These are phyloP conservation scores for Bocquillonia castaneifolia DNA, from an alignment of 441 rosid genomes.

Conservation along the genomic window DNA sequence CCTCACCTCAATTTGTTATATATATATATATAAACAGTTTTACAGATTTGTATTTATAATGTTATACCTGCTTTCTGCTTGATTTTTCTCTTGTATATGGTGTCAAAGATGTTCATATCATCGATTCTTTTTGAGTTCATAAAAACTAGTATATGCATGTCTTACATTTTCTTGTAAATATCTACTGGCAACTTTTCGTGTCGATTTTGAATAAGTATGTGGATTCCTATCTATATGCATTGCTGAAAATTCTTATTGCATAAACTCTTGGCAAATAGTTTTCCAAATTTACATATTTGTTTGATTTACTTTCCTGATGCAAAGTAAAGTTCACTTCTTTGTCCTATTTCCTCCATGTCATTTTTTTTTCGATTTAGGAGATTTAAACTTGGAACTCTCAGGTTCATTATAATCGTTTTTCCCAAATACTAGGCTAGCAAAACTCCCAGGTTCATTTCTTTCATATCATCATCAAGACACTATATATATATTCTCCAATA, in stretches of 20 bases:
- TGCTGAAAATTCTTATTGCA: too few relatives aligned
- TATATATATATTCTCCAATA: constrained; percentile 43
- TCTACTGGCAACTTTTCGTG: neutral
- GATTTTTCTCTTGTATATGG: neutral
- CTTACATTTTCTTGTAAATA: constrained; percentile 25
- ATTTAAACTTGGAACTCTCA: too few relatives aligned
- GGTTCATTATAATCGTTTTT: too few relatives aligned
- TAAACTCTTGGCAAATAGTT: too few relatives aligned
- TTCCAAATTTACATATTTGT: too few relatives aligned
- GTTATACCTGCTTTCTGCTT: too few relatives aligned
- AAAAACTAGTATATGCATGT: neutral
- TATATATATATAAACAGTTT: too few relatives aligned
- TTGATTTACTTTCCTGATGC: too few relatives aligned
- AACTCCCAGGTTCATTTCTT: too few relatives aligned
- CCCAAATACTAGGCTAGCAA: too few relatives aligned
- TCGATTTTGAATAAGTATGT: neutral
- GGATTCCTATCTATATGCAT: too few relatives aligned
- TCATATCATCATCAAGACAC: constrained; percentile 44
- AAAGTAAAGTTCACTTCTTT: constrained; percentile 41
- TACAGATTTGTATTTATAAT: neutral
- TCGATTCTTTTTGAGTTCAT: neutral
- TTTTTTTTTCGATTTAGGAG: too few relatives aligned
- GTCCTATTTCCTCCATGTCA: constrained; percentile 43
- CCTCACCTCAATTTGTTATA: neutral
- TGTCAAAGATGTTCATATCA: neutral